Percentiles rank a stretch among this genome's conserved stretches.
These are phyloP conservation scores for Aspergillus costaricaensis DNA, from an alignment of 2,329 filamentous ascomycete genomes.

Conservation along the genomic window DNA sequence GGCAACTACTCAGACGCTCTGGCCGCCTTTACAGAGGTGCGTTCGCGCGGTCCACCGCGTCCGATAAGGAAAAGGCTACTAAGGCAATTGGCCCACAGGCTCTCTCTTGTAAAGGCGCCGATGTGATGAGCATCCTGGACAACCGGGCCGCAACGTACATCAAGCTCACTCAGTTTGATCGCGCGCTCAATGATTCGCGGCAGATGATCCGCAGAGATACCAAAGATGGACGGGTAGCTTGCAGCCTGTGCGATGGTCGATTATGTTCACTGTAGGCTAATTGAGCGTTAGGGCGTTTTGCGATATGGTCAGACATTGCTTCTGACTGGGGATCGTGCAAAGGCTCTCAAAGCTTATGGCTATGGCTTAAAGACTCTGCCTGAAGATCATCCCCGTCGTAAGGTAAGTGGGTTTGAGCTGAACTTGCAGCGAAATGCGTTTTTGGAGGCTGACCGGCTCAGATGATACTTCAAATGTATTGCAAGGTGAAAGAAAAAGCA, in stretches of 20 bases:
- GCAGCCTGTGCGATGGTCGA: neutral
- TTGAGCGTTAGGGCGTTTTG: slow-evolving; percentile 52
- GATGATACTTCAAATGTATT: slow-evolving; percentile 45
- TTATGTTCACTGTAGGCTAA: slow-evolving; percentile 11
- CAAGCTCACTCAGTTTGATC: slow-evolving; percentile 53
- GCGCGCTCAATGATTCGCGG: slow-evolving; percentile 59
- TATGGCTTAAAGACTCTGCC: slow-evolving; percentile 58
- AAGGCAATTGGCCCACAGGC: slow-evolving; percentile 30
- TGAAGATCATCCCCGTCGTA: slow-evolving; percentile 37
- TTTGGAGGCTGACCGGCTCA: slow-evolving; percentile 20
- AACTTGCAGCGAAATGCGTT: neutral
- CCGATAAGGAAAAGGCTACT: slow-evolving; percentile 16
- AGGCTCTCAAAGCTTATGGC: slow-evolving; percentile 58
- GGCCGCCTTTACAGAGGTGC: slow-evolving; percentile 44
- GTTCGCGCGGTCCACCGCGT: slow-evolving; percentile 9
- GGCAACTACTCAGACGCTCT: slow-evolving; percentile 49
- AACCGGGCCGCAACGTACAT: slow-evolving; percentile 58
- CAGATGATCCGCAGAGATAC: slow-evolving; percentile 56
- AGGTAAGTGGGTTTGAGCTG: slow-evolving; percentile 24
- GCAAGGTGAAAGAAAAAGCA: slow-evolving; percentile 44
- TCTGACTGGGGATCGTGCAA: slow-evolving; percentile 52
- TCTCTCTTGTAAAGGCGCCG: slow-evolving; percentile 35
- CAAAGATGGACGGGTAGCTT: slow-evolving; percentile 52
- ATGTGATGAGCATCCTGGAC: slow-evolving; percentile 51
- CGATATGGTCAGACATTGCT: slow-evolving; percentile 53